A percentile compares a stretch with the other conserved stretches of the same genome.
Evolutionary conservation across 2,329 filamentous ascomycete species (phyloP).

Genomic region (Hymenoscyphus linearis): DNA sequence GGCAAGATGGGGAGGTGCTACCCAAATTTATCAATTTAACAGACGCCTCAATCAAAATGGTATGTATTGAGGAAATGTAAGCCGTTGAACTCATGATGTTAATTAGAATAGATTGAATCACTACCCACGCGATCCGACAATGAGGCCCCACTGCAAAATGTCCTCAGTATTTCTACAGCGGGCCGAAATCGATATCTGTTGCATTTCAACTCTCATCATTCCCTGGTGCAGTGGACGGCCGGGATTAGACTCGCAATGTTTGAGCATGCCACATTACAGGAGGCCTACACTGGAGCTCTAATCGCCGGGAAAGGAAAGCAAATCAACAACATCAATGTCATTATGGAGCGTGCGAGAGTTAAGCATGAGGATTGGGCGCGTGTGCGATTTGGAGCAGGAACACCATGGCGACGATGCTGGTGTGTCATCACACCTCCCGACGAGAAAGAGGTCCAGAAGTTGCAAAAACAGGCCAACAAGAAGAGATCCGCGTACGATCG

Average conservation of each 20-base stretch:
- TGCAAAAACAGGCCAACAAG: conserved; percentile 78
- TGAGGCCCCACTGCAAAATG: conserved; percentile 83
- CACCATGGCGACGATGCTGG: conserved; percentile 95
- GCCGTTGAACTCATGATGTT: conserved; percentile 9
- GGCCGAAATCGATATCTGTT: conserved; percentile 92
- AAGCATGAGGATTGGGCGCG: conserved; percentile 89
- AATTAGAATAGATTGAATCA: conserved; percentile 65
- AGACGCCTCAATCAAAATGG: conserved; percentile 97
- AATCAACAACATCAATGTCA: conserved; percentile 83
- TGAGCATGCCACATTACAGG: conserved; percentile 87
- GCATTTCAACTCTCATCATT: conserved; percentile 93
- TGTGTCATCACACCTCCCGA: conserved; percentile 89
- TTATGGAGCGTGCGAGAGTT: conserved; percentile 75
- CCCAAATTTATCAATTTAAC: conserved; percentile 95
- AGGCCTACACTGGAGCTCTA: conserved; percentile 92
- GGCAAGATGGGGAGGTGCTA: conserved; percentile 76
- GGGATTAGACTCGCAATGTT: conserved; percentile 91
- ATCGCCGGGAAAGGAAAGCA: conserved; percentile 90
- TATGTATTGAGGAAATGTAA: conserved; percentile 38
- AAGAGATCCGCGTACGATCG: conserved; percentile 79
- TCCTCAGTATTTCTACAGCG: conserved; percentile 91
- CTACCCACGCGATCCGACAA: conserved; percentile 74
- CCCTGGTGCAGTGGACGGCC: conserved; percentile 91
- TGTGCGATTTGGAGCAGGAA: conserved; percentile 91
- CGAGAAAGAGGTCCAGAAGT: conserved; percentile 83